Conservation (phyloP, 1,139 yeast species). For the Saccharomyces hybrid region DNA sequence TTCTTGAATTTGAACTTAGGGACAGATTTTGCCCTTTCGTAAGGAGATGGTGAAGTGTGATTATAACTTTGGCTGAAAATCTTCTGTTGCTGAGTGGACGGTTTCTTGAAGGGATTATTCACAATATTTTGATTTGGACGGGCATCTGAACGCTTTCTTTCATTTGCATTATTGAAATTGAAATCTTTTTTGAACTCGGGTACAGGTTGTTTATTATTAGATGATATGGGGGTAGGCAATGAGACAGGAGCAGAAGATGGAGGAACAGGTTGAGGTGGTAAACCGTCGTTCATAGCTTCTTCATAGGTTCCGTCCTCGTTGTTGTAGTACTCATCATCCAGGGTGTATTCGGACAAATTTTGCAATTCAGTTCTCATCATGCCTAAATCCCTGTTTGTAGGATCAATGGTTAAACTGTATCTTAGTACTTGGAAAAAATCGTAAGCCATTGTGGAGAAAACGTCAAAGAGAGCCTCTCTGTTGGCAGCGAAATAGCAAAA, state of each 20-base stretch:
- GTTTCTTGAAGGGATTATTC: background rate
- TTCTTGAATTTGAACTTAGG: conserved; percentile 24
- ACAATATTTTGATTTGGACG: background rate
- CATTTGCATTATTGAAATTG: conserved; percentile 3
- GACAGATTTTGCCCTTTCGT: conserved; percentile 23
- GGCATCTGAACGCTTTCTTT: background rate
- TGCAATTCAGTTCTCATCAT: conserved; percentile 54
- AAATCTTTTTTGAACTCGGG: conserved; percentile 9
- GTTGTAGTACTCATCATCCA: conserved; percentile 64
- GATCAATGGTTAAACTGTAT: conserved; percentile 74
- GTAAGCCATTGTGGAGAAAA: conserved; percentile 80
- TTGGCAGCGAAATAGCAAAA: conserved; percentile 81
- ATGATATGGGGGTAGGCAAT: conserved; percentile 21
- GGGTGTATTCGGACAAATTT: conserved; percentile 62
- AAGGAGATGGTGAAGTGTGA: background rate
- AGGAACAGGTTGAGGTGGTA: background rate
- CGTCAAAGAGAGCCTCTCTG: conserved; percentile 85
- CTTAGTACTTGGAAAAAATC: conserved; percentile 81
- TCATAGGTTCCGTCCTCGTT: conserved; percentile 33
- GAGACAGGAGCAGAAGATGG: conserved; percentile 23
- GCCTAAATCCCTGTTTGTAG: conserved; percentile 66
- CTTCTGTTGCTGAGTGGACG: background rate
- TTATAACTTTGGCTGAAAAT: background rate
- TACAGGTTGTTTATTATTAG: conserved; percentile 10
- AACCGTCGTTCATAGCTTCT: conserved; percentile 17